Percentiles rank a stretch among this genome's conserved stretches.
Conservation (phyloP, 1,139 yeast genomes). For the Arxiozyma slooffiae region DNA sequence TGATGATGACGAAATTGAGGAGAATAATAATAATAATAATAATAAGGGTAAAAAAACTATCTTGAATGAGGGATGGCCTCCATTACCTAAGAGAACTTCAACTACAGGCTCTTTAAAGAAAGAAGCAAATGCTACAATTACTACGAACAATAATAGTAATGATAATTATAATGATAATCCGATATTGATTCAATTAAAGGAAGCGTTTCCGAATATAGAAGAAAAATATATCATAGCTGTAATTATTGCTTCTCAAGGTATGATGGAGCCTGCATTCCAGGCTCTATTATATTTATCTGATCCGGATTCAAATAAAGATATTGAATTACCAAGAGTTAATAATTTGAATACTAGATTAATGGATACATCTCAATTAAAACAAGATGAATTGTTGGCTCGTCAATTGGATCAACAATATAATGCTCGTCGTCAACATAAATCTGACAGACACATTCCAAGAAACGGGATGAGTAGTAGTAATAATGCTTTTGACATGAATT, state of each 20-base stretch:
- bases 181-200: conserved; percentile 38
- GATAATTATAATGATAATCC: conserved; percentile 39
- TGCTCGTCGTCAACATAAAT: conserved; percentile 16
- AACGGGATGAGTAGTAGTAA: conserved; percentile 10
- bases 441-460: conserved; percentile 6
- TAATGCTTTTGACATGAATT: not conserved
- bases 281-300: conserved; percentile 76
- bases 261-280: conserved; percentile 76
- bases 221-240: conserved; percentile 65
- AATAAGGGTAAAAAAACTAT: conserved; percentile 8
- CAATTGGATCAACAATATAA: conserved; percentile 65
- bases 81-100: conserved; percentile 58
- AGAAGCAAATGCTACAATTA: conserved; percentile 7
- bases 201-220: conserved; percentile 75
- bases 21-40: too few species aligned
- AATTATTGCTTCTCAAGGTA: conserved; percentile 75
- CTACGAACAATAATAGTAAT: not conserved
- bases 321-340: conserved; percentile 36
- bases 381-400: conserved; percentile 80
- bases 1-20: conserved; percentile 1
- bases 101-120: not conserved
- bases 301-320: conserved; percentile 54
- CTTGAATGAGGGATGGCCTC: conserved; percentile 40
- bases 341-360: conserved; percentile 12
- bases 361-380: conserved; percentile 41